Conservation (phyloP, 2,329 filamentous ascomycete genomes). For the Dissoconium aciculare region DNA sequence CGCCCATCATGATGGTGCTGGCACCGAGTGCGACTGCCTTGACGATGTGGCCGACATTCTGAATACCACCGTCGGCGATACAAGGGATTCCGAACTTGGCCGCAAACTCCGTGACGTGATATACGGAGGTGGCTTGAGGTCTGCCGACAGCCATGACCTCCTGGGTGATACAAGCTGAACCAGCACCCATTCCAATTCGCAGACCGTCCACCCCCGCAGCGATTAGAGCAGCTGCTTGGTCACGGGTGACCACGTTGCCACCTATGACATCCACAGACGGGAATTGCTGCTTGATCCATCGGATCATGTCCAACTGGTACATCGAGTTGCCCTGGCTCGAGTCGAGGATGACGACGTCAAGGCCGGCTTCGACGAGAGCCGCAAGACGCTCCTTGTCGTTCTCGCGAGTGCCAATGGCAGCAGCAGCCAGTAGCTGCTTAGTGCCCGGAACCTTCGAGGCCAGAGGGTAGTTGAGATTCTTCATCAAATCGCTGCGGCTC, state of each 20-base stretch:
- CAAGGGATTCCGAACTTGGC: conserved; percentile 90
- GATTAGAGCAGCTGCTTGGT: conserved; percentile 86
- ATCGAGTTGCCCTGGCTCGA: conserved; percentile 96
- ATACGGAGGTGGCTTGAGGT: conserved; percentile 86
- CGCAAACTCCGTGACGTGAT: conserved; percentile 77
- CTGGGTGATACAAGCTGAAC: conserved; percentile 96
- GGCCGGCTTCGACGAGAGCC: conserved; percentile 81
- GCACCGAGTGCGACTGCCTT: conserved; percentile 93
- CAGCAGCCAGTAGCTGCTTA: conserved; percentile 92
- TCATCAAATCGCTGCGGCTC: conserved; percentile 89
- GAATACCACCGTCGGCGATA: conserved; percentile 93
- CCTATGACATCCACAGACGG: conserved; percentile 85
- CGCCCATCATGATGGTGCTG: conserved; percentile 98
- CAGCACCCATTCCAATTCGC: conserved; percentile 96
- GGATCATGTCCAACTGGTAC: conserved; percentile 98
- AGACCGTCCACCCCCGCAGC: conserved; percentile 90
- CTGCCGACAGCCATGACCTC: conserved; percentile 99
- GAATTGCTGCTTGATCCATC: conserved; percentile 80
- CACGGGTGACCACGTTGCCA: conserved; percentile 94
- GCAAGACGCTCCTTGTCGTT: conserved; percentile 79
- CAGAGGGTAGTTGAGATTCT: conserved; percentile 93
- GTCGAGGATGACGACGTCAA: conserved; percentile 91
- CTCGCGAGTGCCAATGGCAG: conserved; percentile 85
- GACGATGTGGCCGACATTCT: conserved; percentile 98
- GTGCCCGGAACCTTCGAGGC: conserved; percentile 93